phyloP scores from a whole-genome alignment of 805 yeast genomes.

The Geotrichum ghanense region DNA sequence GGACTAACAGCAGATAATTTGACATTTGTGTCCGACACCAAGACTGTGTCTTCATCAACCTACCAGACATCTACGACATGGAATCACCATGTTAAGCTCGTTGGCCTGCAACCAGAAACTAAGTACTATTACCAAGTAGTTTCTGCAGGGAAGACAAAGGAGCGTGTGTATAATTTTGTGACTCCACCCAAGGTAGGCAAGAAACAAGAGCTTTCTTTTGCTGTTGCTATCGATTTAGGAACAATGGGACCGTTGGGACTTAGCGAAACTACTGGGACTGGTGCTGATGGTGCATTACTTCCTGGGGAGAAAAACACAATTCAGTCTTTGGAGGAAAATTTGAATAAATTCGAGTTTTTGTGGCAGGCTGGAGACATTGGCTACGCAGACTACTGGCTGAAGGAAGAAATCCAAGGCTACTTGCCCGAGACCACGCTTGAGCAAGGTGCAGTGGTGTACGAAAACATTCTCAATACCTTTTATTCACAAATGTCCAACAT shows the following conservation, averaged over 20 bases:
- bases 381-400: slow-evolving; percentile 24
- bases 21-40: slow-evolving; percentile 2
- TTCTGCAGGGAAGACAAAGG: slow-evolving; percentile 9
- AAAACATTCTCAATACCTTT: slow-evolving; percentile 16
- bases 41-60: slow-evolving; percentile 14
- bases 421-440: slow-evolving; percentile 10
- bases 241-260: slow-evolving; percentile 13
- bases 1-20: slow-evolving; percentile 13
- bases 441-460: slow-evolving; percentile 12
- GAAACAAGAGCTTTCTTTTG: slow-evolving; percentile 9
- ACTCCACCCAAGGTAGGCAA: slow-evolving; percentile 10
- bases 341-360: slow-evolving; percentile 16
- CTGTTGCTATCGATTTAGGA: slow-evolving; percentile 13
- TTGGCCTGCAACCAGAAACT: slow-evolving; percentile 19
- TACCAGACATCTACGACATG: slow-evolving; percentile 17
- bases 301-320: slow-evolving; percentile 14
- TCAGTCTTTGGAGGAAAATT: slow-evolving; percentile 11
- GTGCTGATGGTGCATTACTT: slow-evolving; percentile 10
- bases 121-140: slow-evolving; percentile 20
- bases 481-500: slow-evolving; percentile 14
- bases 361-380: slow-evolving; percentile 24
- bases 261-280: slow-evolving; percentile 7
- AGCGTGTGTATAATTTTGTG: slow-evolving; percentile 9
- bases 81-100: slow-evolving; percentile 19
- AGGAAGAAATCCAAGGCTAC: slow-evolving; percentile 13